Base-by-base conservation (phyloP, 257 asterid species). In the Agastache rugosa region DNA sequence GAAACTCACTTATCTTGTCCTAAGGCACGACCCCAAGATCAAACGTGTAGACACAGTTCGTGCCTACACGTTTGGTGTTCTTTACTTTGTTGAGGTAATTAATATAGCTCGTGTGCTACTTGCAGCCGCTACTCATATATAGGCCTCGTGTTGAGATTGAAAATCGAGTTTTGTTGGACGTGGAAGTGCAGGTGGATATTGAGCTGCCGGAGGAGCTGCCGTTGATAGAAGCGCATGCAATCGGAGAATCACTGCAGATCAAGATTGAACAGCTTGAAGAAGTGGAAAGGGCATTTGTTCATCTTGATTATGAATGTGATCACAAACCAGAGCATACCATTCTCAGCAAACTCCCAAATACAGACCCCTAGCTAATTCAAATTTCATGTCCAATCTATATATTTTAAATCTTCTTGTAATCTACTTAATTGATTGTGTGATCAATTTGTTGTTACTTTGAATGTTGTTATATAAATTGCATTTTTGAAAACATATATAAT, bases 271-370 rank as follows among this genome's bases (percentile, higher is more conserved):
- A 88, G 68, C 94, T 90, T 16, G 35, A 87, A 0, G 96, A 90
- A 78, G 96, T 90, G 9, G 96, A 88, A 62, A 82, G 94, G 55
- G 96, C 96, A 3, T 90, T 90, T 47, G 96, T 90, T 29, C 96
- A 90, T 80, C 90, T 90, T 15, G 96, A 90, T 67, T 90, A 82
- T 62, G 96, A 90, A 78, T 90, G 95, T 74, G 91, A 88, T 64
- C 96, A 90, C 75, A 90, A 90, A 79, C 96, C 96, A 0, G 93
- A 90, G 69, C 96, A 90, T 78, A 85, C 91, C 19, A 56, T 90
- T 71, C 86, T 84, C 76, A 82, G 84, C 55, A 86, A 83, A 83
- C 89, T 90, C 67, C 96, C 96, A 2, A 81, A 79, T 53, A 75
- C 58, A 10, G 87, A 85, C 72, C 83, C 91, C n/a, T 85, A n/a